These are phyloP conservation scores for Geotrichum phurueaensis DNA, from an alignment of 1,139 yeast genomes.

Conservation along the genomic window DNA sequence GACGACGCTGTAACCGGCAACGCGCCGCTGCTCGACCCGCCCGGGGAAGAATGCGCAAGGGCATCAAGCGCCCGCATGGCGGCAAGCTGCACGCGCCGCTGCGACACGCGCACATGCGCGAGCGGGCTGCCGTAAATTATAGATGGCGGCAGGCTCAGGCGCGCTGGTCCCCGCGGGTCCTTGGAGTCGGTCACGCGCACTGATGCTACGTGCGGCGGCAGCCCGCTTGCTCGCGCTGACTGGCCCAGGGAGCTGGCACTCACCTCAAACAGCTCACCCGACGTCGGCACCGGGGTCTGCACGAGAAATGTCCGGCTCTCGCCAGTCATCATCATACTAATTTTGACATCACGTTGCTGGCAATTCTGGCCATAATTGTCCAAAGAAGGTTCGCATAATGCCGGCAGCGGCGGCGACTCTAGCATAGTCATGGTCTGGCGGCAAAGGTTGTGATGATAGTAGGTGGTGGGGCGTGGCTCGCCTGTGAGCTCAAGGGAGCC, in stretches of 20 bases:
- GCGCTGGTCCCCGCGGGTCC: neutral
- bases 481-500: neutral
- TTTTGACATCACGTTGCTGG: constrained; percentile 4
- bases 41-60: neutral
- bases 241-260: neutral
- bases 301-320: constrained; percentile 21
- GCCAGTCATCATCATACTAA: constrained; percentile 21
- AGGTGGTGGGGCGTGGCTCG: neutral
- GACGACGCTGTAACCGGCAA: neutral
- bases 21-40: neutral
- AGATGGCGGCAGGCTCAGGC: neutral
- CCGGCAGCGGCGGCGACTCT: neutral
- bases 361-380: neutral
- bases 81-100: constrained; percentile 1
- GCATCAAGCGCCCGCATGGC: neutral
- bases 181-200: neutral
- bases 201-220: neutral
- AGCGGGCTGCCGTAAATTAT: constrained; percentile 3
- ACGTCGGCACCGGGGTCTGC: constrained; percentile 14
- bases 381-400: neutral
- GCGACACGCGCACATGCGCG: neutral
- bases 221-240: neutral
- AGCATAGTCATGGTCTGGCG: neutral
- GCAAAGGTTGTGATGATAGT: neutral
- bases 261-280: neutral